phyloP scores from a whole-genome alignment of 371 early-diverging fungal species.

The Mortierella sp. region DNA sequence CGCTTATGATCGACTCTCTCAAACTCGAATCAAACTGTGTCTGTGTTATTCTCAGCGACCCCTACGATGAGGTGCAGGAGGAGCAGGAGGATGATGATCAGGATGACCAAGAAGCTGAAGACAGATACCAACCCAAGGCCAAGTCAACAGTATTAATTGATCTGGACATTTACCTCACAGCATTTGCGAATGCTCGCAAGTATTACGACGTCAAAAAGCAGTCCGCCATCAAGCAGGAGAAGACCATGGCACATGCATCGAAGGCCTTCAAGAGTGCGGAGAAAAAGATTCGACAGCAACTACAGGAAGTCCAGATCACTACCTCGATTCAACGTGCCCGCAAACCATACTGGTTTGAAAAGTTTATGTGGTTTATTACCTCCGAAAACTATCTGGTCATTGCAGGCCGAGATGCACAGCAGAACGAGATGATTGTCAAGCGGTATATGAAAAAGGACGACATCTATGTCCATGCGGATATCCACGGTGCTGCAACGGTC shows the following conservation, averaged over 20 bases:
- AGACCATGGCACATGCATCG: conserved; percentile 85
- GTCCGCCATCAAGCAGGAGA: conserved; percentile 89
- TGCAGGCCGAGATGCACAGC: conserved; percentile 97
- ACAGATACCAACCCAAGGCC: conserved; percentile 49
- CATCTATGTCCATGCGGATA: conserved; percentile 97
- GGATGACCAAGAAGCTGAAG: conserved; percentile 54
- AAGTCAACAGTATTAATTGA: conserved; percentile 66
- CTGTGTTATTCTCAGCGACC: conserved; percentile 54
- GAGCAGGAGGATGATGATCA: conserved; percentile 55
- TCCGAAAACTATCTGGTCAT: conserved; percentile 96
- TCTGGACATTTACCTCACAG: conserved; percentile 88
- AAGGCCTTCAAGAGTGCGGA: conserved; percentile 91
- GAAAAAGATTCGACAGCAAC: conserved; percentile 86
- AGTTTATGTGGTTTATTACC: conserved; percentile 98
- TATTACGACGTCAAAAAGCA: conserved; percentile 90
- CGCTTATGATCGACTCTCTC: conserved; percentile 76
- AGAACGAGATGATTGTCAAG: conserved; percentile 98
- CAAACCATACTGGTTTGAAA: conserved; percentile 99
- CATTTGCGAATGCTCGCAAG: conserved; percentile 92
- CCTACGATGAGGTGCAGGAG: conserved; percentile 59
- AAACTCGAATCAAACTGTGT: conserved; percentile 84
- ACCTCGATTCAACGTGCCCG: conserved; percentile 87
- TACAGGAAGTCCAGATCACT: conserved; percentile 80
- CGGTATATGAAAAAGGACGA: conserved; percentile 85
- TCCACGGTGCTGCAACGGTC: conserved; percentile 96